Evolutionary conservation across 2,329 filamentous ascomycete species (phyloP).

Genomic region (Ceratocystis colombiana): DNA sequence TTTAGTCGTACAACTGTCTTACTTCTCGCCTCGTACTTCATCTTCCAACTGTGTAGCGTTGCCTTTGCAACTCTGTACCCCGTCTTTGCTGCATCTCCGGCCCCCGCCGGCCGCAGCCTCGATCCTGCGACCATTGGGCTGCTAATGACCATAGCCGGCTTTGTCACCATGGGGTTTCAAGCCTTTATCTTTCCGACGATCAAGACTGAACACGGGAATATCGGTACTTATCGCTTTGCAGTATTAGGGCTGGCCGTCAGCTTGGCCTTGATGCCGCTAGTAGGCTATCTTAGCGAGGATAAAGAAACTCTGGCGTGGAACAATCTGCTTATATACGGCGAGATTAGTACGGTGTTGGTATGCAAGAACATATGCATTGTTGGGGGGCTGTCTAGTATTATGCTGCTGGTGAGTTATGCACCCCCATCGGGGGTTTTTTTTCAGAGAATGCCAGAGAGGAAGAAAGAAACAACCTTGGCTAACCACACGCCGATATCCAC

Average conservation of each 20-base stretch:
- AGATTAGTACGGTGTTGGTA: slow-evolving; percentile 70
- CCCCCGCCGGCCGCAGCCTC: slow-evolving; percentile 67
- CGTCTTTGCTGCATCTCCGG: slow-evolving; percentile 69
- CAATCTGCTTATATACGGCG: slow-evolving; percentile 62
- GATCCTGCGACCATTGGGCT: slow-evolving; percentile 73
- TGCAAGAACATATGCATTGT: slow-evolving; percentile 87
- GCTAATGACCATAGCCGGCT: slow-evolving; percentile 71
- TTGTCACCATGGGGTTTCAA: slow-evolving; percentile 83
- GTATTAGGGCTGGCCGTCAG: slow-evolving; percentile 70
- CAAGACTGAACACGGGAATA: slow-evolving; percentile 71
- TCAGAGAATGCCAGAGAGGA: not conserved
- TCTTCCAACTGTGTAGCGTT: slow-evolving; percentile 90
- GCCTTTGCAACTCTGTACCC: slow-evolving; percentile 93
- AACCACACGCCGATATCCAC: not conserved
- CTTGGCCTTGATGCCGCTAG: slow-evolving; percentile 80
- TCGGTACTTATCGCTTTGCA: slow-evolving; percentile 69
- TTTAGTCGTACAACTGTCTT: slow-evolving; percentile 73
- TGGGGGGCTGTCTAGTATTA: slow-evolving; percentile 77
- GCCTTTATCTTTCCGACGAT: slow-evolving; percentile 72
- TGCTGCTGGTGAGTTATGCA: slow-evolving; percentile 58
- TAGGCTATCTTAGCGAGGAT: slow-evolving; percentile 58
- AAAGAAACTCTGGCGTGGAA: not conserved
- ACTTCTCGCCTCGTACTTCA: slow-evolving; percentile 73
- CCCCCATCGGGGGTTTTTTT: not conserved
- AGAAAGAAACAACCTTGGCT: not conserved